Percentiles rank a stretch among this genome's conserved stretches.
Evolutionary conservation across 352 stramenopile species (phyloP).

Genomic region (Globisporangium cylindrosporum): DNA sequence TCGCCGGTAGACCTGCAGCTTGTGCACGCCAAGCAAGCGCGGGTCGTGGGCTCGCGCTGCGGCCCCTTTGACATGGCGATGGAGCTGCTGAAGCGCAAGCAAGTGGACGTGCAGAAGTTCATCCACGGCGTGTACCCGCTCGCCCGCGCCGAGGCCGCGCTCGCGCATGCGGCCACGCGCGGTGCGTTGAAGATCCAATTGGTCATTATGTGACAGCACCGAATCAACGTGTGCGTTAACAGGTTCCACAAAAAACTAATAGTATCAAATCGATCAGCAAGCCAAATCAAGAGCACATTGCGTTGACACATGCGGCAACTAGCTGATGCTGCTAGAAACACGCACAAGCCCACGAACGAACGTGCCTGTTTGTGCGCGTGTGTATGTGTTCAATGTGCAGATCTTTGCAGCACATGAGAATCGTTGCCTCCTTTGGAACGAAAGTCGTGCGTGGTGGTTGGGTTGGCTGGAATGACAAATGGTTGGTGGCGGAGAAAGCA

Average conservation of each 20-base stretch:
- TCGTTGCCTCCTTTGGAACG: neutral
- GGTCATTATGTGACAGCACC: conserved; percentile 21
- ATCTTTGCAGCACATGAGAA: neutral
- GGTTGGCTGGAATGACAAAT: neutral
- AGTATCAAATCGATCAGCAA: neutral
- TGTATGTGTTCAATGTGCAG: neutral
- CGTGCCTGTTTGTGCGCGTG: too few species aligned
- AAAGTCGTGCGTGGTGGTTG: neutral
- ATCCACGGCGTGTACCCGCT: conserved; percentile 64
- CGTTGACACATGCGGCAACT: neutral
- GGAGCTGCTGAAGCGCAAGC: conserved; percentile 40
- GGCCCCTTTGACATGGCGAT: conserved; percentile 59
- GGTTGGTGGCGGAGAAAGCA: neutral
- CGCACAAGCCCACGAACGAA: neutral
- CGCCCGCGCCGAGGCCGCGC: conserved; percentile 36
- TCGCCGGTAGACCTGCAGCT: conserved; percentile 28
- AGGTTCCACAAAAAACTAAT: neutral
- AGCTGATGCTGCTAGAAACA: neutral
- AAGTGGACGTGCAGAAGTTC: conserved; percentile 65
- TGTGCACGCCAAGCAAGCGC: conserved; percentile 39
- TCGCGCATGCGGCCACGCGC: conserved; percentile 42
- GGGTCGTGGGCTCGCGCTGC: conserved; percentile 63
- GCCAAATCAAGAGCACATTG: neutral
- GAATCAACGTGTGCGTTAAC: neutral
- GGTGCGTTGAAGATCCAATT: conserved; percentile 68